Conservation (phyloP, 768 basidiomycete genomes). For the Neoboletus magnificus region DNA sequence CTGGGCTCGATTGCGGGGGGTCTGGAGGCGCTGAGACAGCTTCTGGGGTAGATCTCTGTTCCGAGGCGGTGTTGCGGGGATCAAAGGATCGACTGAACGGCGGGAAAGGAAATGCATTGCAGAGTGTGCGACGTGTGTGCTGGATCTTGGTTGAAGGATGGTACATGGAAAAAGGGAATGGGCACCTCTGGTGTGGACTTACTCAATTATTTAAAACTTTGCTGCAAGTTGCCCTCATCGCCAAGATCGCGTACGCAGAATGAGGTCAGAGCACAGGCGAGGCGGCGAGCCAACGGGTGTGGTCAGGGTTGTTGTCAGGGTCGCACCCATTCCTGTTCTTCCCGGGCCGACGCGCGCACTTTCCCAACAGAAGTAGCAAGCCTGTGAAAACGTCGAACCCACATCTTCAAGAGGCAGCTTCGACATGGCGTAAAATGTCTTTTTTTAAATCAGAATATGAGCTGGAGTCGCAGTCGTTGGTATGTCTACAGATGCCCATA, state of each 20-base stretch:
- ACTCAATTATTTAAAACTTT: constrained; percentile 23
- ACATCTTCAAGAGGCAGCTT: not conserved
- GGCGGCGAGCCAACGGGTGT: too few species aligned
- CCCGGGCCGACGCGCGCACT: not conserved
- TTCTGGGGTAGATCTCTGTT: constrained; percentile 1
- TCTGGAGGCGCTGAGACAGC: constrained; percentile 3
- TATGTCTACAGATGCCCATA: not conserved
- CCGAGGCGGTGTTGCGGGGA: not conserved
- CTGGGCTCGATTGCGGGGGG: constrained; percentile 17
- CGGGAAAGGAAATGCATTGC: constrained; percentile 31
- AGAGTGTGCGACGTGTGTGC: not conserved
- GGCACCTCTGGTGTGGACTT: not conserved
- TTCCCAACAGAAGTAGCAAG: not conserved
- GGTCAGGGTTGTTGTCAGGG: constrained; percentile 21
- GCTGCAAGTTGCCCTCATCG: constrained; percentile 9
- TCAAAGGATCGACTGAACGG: constrained; percentile 25
- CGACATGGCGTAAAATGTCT: not conserved
- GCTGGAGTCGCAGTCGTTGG: not conserved
- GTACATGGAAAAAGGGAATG: constrained; percentile 16
- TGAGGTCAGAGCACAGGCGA: constrained; percentile 5
- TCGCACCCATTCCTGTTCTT: not conserved
- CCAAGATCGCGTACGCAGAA: constrained; percentile 17
- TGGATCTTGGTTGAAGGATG: not conserved
- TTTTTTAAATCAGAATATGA: not conserved
- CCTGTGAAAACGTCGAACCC: not conserved